Evolutionary conservation across 2,329 filamentous ascomycete species (phyloP), one percentile per base, ranked within the genome.

Genomic region (Cladosporium sp.): DNA sequence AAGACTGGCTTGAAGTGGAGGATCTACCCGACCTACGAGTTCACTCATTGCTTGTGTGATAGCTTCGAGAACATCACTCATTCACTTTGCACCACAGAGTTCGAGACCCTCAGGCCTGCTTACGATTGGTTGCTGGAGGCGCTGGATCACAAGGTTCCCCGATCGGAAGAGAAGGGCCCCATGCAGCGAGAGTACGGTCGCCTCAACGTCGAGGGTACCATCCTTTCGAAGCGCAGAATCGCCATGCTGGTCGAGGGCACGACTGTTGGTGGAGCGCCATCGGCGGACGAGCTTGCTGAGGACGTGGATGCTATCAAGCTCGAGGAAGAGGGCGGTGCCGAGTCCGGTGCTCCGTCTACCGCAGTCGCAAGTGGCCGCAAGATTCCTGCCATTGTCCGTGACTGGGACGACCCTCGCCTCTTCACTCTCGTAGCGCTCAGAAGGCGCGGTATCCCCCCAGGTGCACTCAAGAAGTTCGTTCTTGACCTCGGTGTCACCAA

Each of bases 1-100:
- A 86, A 91, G 40, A 96, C 93, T 0, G 92, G 91, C 33, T 82
- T 86, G 69, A 88, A 90, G 75, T 98, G 93, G 93, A 90, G 88
- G 78, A 96, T 97, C 69, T 97, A 97, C 77, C 95, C 95, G 0
- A 96, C 94, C 0, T 97, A 97, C 74, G 93, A 97, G 77, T 96
- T 96, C 76, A 78, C 76, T 10, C 92, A 96, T 81, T 96, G 91
- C 77, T 83, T 97, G 26, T 94, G 91, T 72, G 95, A 98, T 83
- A 93, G 91, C 71, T 92, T 97, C 69, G 95, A 99, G 78, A 86
- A 86, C 21, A 96, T 98, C 73, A 93, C 93, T 0, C 94, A 97
- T 81, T 94, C 90, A 16, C 83, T 98, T 23, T 98, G 94, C 77
- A 98, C 95, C 0, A 94, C 91, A 1, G 95, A 98, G 77, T 97